Base-by-base conservation (phyloP, 371 early-diverging fungal genomes). In the Rhizopus sp. region DNA sequence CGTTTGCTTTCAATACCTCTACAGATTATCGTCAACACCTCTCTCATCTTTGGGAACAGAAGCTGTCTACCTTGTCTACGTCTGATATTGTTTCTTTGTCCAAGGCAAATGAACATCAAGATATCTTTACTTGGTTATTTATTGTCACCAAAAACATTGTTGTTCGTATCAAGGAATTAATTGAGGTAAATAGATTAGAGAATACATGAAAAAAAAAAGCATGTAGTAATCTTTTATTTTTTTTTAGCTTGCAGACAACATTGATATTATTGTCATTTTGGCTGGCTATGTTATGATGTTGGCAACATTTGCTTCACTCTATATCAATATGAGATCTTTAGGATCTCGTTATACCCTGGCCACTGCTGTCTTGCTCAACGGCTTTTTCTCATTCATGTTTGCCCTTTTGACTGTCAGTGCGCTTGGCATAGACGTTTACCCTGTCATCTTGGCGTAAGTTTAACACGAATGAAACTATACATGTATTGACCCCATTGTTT, bases 241-340 rank as follows among this genome's bases (percentile, higher is more conserved):
- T 45, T 55, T 32, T 52, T 64, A 84, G 83, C 70, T 87, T 57
- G 89, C 91, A 46, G 89, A 90, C 50, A 81, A 84, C 49, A 78
- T 87, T 47, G 96, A 96, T 57, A 83, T 94, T 47, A 68, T 91
- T 53, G 85, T 95, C 41, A 86, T 94, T 34, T 70, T 87, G 50
- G 81, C 85, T 45, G 92, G 91, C 53, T 93, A 94, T 72, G 61
- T 92, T n/a, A 83, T 96, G 77, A 91, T 94, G 84, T 73, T 88
- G 56, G 83, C 87, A 40, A 93, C 95, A 0, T 87, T 95, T 64
- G 77, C 87, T 46, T 83, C 88, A 37, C 80, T 94, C 16, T 94
- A 93, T 52, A 70, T 83, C 50, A 95, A 91, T 62, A 91, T 96
- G 93, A 84, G 93, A 53, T 80, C 85, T 16, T 80, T 94, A 63